Conservation (phyloP, 805 yeast genomes). For the Saccharomycopsis fibuligera region DNA sequence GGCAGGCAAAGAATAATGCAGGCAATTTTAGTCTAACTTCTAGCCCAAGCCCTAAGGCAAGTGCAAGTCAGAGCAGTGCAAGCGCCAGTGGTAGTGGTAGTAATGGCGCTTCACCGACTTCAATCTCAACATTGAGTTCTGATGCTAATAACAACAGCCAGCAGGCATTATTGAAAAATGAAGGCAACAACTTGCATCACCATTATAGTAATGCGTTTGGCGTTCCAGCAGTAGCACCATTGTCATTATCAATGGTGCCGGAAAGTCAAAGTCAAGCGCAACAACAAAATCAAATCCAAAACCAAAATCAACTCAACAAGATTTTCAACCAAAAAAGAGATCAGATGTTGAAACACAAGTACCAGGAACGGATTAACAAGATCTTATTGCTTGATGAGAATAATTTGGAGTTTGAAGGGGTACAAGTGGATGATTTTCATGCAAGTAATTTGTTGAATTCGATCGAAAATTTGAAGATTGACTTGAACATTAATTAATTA, state of each 20-base stretch:
- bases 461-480: constrained; percentile 18
- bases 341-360: constrained; percentile 51
- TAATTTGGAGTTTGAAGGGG: constrained; percentile 13
- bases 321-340: constrained; percentile 4
- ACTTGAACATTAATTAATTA: constrained; percentile 9
- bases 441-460: constrained; percentile 19
- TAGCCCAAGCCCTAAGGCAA: neutral
- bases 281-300: neutral
- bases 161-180: too few species aligned
- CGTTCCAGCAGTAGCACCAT: too few species aligned
- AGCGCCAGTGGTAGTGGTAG: too few species aligned
- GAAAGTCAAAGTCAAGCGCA: neutral
- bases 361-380: constrained; percentile 83
- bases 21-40: too few species aligned
- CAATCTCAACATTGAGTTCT: too few species aligned
- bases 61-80: too few species aligned
- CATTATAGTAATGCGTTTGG: too few species aligned
- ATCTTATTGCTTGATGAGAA: constrained; percentile 16
- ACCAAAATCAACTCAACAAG: neutral
- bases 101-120: too few species aligned
- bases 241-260: neutral
- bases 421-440: constrained; percentile 19
- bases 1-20: too few species aligned
- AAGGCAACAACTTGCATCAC: too few species aligned
- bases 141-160: too few species aligned